phyloP scores from a whole-genome alignment of 345 rosid species.

The Eucalyptus erythrocorys region DNA sequence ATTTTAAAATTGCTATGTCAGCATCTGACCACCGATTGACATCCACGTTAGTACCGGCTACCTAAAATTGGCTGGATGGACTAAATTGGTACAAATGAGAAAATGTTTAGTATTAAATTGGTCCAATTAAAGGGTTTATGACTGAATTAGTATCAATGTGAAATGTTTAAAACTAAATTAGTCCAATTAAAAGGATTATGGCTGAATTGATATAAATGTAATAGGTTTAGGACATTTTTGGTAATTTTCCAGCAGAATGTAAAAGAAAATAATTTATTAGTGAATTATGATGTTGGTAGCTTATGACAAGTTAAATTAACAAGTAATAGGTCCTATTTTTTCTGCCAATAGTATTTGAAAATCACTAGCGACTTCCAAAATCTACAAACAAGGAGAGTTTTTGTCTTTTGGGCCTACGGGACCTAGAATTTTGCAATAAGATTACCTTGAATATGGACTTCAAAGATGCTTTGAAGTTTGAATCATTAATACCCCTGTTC shows the following conservation, averaged over 20 bases:
- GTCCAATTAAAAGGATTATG: rapidly evolving
- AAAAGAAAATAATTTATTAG: not conserved
- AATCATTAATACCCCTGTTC: rapidly evolving
- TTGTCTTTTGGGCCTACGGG: rapidly evolving
- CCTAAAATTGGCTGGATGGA: rapidly evolving
- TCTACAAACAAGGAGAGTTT: too few species aligned
- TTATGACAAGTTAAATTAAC: rapidly evolving
- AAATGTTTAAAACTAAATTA: rapidly evolving
- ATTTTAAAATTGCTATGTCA: rapidly evolving
- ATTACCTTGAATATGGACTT: too few species aligned
- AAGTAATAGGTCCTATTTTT: too few species aligned
- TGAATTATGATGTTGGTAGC: not conserved
- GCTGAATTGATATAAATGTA: rapidly evolving
- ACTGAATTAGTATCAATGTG: rapidly evolving
- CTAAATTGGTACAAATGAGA: too few species aligned
- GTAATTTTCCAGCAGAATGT: rapidly evolving
- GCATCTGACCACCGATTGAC: rapidly evolving
- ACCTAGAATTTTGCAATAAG: too few species aligned
- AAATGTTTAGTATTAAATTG: rapidly evolving
- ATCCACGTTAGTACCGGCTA: rapidly evolving
- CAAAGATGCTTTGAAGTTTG: too few species aligned
- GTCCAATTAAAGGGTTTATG: rapidly evolving
- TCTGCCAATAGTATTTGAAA: too few species aligned
- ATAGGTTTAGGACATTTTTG: too few species aligned
- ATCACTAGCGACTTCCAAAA: too few species aligned